phyloP scores from a whole-genome alignment of 2,329 filamentous ascomycete genomes.

The Aurifilum marmelostoma region DNA sequence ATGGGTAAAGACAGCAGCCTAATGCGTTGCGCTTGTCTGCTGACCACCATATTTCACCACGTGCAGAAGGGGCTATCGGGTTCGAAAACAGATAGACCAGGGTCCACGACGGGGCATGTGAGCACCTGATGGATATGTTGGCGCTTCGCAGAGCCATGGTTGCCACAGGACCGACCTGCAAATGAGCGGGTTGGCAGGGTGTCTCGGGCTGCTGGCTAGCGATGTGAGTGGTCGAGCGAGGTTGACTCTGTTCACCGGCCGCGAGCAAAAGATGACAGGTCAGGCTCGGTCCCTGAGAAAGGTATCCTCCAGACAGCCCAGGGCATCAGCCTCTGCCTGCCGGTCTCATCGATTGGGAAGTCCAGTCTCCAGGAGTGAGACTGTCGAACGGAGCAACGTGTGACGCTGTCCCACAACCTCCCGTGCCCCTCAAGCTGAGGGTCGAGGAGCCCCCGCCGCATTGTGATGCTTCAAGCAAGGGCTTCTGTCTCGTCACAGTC shows the following conservation, averaged over 20 bases:
- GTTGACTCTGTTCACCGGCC: not conserved
- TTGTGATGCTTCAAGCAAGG: not conserved
- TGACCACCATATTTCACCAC: not conserved
- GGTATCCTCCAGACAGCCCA: not conserved
- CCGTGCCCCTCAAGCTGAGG: not conserved
- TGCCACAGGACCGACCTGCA: not conserved
- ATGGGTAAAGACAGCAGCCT: not conserved
- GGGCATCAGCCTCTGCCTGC: not conserved
- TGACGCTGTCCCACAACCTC: not conserved
- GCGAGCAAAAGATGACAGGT: conserved; percentile 6
- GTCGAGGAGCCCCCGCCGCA: not conserved
- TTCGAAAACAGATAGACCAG: not conserved
- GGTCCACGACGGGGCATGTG: not conserved
- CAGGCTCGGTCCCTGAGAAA: not conserved
- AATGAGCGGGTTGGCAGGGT: not conserved
- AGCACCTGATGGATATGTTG: not conserved
- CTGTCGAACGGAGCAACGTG: not conserved
- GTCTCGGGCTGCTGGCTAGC: not conserved
- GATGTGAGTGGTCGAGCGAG: not conserved
- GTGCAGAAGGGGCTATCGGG: not conserved
- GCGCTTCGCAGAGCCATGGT: not conserved
- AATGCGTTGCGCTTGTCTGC: not conserved
- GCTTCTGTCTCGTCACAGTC: not conserved
- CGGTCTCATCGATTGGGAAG: not conserved
- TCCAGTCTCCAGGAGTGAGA: not conserved